Base-by-base conservation (phyloP, 2,329 filamentous ascomycete genomes). In the Apiospora malaysiana region DNA sequence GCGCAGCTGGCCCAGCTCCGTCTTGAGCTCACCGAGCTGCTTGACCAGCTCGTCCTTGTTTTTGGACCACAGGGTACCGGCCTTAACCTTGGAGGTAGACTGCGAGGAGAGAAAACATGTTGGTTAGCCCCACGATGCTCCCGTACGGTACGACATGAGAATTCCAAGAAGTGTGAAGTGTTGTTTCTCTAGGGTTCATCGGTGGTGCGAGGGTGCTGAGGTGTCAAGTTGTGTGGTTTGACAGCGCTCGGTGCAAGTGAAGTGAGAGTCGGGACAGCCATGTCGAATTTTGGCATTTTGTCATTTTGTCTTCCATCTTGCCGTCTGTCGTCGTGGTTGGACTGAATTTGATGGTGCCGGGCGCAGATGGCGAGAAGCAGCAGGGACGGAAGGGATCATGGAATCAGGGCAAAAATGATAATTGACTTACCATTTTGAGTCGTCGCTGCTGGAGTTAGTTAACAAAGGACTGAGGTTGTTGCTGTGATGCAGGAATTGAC, bases 1-100 rank as follows among this genome's bases (percentile, higher is more conserved):
- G 85, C 96, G 93, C 82, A 99, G 91, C 88, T 95, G 92, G 83
- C 94, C 93, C 79, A 99, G 92, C 90, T 99, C 97, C 77, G 92
- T 91, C 93, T 98, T 97, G 84, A 97, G 89, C 87, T 97, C 94
- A 81, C 91, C 91, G 83, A 98, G 92, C 87, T 97, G 94, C 91
- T 96, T 97, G 84, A 91, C 90, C 86, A 99, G 90, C 82, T 99
- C 97, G 83, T 97, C 94, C 92, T 98, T 98, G 92, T 90, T 95
- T 94, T 99, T 99, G 89, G 91, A 91, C 96, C 96, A 98, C 86
- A 99, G 94, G 88, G 93, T 90, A 88, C 90, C 91, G 85, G 95
- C 92, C 93, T 98, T 98, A 87, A 99, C 94, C 91, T 91, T 92
- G 80, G 83, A 81, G 80, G 84, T 83, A 83, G 86, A 88, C 86